A percentile compares a stretch with the other conserved stretches of the same genome.
These are phyloP conservation scores for Cystofilobasidium ferigula DNA, from an alignment of 768 basidiomycete genomes.

Conservation along the genomic window DNA sequence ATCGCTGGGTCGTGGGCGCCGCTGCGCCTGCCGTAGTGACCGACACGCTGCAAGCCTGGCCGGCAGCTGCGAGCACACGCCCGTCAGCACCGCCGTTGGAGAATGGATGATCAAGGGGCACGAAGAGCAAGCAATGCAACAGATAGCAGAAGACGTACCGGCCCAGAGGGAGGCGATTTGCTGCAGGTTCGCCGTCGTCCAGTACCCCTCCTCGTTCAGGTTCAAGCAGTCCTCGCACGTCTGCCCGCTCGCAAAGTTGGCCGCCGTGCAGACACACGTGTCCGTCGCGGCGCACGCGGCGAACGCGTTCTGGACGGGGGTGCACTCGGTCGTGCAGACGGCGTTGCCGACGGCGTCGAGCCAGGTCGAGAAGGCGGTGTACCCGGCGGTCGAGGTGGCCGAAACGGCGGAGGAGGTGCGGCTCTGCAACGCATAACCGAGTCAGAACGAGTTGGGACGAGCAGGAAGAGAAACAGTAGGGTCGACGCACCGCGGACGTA, in stretches of 20 bases:
- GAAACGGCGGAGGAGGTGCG: not conserved
- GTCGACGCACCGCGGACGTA: not conserved
- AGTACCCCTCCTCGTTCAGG: constrained; percentile 8
- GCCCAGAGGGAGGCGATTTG: constrained; percentile 14
- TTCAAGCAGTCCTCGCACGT: constrained; percentile 17
- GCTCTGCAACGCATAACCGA: not conserved
- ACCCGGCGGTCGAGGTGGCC: not conserved
- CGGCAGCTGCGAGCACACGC: constrained; percentile 5
- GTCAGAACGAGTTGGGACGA: not conserved
- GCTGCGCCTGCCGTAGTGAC: not conserved
- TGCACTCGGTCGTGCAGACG: constrained; percentile 12
- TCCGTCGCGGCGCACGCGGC: constrained; percentile 13
- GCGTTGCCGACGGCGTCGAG: constrained; percentile 3
- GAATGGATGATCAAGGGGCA: not conserved
- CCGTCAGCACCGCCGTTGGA: too few species aligned
- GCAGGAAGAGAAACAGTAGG: not conserved
- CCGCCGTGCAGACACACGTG: constrained; percentile 13
- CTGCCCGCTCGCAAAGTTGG: constrained; percentile 11
- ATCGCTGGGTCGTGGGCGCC: not conserved
- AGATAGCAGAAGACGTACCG: not conserved
- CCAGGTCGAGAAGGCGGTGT: constrained; percentile 8
- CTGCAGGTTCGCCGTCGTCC: not conserved
- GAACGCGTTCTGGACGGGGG: constrained; percentile 5
- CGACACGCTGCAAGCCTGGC: not conserved
- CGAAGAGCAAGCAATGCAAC: not conserved